Evolutionary conservation across 257 asterid genomes (phyloP).

Genomic region (Solanum verrucosum): DNA sequence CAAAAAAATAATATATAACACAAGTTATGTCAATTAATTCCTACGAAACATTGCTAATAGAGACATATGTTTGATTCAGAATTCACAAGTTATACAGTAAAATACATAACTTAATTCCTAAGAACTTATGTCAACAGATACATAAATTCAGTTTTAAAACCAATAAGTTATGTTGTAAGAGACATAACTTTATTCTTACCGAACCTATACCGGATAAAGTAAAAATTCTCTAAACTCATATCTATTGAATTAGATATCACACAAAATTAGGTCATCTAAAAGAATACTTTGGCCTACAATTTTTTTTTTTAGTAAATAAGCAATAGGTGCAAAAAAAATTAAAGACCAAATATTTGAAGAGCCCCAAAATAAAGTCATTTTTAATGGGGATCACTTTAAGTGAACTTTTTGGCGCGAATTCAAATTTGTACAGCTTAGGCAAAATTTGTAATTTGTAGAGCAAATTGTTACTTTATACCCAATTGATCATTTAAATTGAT

Average conservation of each 20-base stretch:
- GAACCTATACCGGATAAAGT: not conserved
- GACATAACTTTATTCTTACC: not conserved
- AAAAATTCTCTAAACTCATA: not conserved
- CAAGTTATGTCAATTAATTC: too few relatives aligned
- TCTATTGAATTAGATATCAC: not conserved
- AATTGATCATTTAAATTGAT: not conserved
- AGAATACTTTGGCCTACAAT: not conserved
- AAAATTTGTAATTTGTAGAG: not conserved
- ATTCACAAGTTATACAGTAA: too few relatives aligned
- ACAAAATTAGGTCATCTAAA: not conserved
- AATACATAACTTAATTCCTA: not conserved
- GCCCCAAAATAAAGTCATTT: not conserved
- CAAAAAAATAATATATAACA: too few relatives aligned
- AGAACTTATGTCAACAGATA: not conserved
- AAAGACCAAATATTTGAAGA: too few relatives aligned
- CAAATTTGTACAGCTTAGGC: too few relatives aligned
- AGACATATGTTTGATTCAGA: not conserved
- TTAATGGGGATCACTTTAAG: not conserved
- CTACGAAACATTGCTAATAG: not conserved
- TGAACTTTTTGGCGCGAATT: too few relatives aligned
- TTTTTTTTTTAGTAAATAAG: too few relatives aligned
- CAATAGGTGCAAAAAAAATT: not conserved
- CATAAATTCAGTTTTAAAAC: not conserved
- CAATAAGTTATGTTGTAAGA: not conserved
- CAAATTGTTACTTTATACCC: not conserved